These are phyloP conservation scores for Gyromitra esculenta DNA, from an alignment of 2,329 filamentous ascomycete species.

Conservation along the genomic window DNA sequence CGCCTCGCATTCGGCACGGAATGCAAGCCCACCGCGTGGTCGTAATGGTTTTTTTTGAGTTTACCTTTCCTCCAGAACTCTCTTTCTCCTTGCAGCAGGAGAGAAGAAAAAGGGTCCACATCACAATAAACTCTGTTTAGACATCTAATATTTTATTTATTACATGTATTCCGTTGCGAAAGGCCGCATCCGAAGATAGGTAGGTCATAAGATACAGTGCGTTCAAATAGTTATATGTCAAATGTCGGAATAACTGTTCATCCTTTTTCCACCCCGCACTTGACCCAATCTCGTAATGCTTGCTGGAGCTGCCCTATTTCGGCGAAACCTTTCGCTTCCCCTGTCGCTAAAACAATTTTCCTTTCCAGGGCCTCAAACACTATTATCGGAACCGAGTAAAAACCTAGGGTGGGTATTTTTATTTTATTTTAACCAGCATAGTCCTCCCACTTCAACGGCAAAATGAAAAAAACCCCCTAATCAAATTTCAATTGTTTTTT, in stretches of 20 bases:
- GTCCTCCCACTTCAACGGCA: not conserved
- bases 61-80: conserved; percentile 6
- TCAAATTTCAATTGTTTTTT: conserved; percentile 14
- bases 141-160: not conserved
- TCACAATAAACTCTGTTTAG: conserved; percentile 1
- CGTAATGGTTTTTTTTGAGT: conserved; percentile 3
- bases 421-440: too few relatives aligned
- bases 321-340: conserved; percentile 3
- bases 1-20: conserved; percentile 1
- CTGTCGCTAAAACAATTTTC: conserved; percentile 3
- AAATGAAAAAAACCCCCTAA: conserved; percentile 16
- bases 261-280: conserved; percentile 6
- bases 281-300: conserved; percentile 14
- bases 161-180: conserved; percentile 15
- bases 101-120: conserved; percentile 25
- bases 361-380: conserved; percentile 21
- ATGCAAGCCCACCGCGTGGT: conserved; percentile 25
- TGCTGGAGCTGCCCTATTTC: conserved; percentile 18
- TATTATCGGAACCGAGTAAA: conserved; percentile 19
- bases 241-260: conserved; percentile 33
- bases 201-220: conserved; percentile 5
- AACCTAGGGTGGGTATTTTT: conserved; percentile 1
- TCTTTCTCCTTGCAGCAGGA: conserved; percentile 30
- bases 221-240: conserved; percentile 1
- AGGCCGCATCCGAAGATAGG: conserved; percentile 3